Percentiles rank a stretch among this genome's conserved stretches.
Evolutionary conservation across 345 rosid species (phyloP).

Genomic region (Hibiscus mutabilis): DNA sequence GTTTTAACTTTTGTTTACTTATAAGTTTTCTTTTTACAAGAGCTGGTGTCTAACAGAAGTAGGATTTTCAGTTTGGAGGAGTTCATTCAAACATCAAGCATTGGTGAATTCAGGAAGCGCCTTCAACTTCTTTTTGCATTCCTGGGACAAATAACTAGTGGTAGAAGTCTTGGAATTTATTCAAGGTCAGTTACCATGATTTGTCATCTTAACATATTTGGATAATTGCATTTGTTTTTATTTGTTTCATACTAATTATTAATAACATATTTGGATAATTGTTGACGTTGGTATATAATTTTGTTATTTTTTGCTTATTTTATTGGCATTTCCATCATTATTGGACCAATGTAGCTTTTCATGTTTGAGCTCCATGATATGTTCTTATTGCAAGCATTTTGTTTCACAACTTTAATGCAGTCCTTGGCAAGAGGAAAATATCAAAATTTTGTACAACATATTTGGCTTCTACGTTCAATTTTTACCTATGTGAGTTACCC

Average conservation of each 20-base stretch:
- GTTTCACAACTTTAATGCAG: conserved; percentile 36
- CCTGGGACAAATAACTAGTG: conserved; percentile 61
- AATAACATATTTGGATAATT: neutral
- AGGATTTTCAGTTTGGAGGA: conserved; percentile 64
- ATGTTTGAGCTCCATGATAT: neutral
- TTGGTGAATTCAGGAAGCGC: conserved; percentile 84
- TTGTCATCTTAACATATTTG: neutral
- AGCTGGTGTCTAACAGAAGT: conserved; percentile 16
- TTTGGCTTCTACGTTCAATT: conserved; percentile 83
- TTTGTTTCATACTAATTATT: neutral
- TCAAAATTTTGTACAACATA: conserved; percentile 67
- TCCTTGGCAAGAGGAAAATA: conserved; percentile 41
- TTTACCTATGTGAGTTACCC: conserved; percentile 64
- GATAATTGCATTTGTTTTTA: neutral
- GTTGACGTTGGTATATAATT: neutral
- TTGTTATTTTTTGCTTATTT: neutral
- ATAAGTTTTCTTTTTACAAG: conserved; percentile 12
- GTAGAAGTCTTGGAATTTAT: conserved; percentile 47
- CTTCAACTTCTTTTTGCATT: conserved; percentile 82
- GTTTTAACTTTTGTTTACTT: conserved; percentile 9
- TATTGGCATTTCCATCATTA: neutral
- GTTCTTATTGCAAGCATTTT: conserved; percentile 9
- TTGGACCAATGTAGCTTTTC: neutral
- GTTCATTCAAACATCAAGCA: conserved; percentile 72
- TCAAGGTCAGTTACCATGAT: conserved; percentile 45